Percentiles rank a stretch among this genome's conserved stretches.
Conservation (phyloP, 495 filamentous ascomycete species). For the Penicillium parvum region DNA sequence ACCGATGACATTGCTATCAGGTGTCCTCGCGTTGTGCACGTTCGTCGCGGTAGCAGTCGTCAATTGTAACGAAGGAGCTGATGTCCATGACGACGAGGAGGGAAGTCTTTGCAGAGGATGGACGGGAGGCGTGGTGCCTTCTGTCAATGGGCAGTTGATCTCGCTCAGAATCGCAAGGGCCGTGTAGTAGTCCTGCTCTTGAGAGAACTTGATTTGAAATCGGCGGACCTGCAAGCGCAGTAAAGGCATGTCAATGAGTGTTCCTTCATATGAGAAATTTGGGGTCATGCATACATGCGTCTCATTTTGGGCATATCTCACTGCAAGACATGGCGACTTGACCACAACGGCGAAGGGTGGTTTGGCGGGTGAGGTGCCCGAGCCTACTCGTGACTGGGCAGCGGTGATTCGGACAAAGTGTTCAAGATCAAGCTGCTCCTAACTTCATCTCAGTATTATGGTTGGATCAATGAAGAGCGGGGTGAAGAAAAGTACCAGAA, state of each 20-base stretch:
- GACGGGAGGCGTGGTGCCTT: conserved; percentile 22
- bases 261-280: neutral
- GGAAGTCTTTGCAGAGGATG: conserved; percentile 18
- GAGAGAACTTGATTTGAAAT: conserved; percentile 42
- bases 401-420: conserved; percentile 19
- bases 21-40: conserved; percentile 3
- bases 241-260: neutral
- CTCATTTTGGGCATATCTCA: conserved; percentile 32
- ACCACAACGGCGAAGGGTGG: conserved; percentile 36
- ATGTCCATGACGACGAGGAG: conserved; percentile 30
- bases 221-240: conserved; percentile 29
- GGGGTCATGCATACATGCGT: conserved; percentile 10
- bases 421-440: conserved; percentile 39
- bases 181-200: conserved; percentile 35
- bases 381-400: conserved; percentile 6
- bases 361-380: conserved; percentile 13
- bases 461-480: neutral
- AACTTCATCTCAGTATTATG: neutral
- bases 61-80: conserved; percentile 5
- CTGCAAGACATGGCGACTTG: conserved; percentile 40
- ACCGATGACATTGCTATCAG: conserved; percentile 8
- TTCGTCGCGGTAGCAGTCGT: conserved; percentile 4
- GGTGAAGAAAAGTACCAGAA: conserved; percentile 25
- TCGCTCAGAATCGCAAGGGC: conserved; percentile 35
- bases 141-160: conserved; percentile 39